Evolutionary conservation across 306 rosid species (phyloP).

Genomic region (Ceratonia siliqua): DNA sequence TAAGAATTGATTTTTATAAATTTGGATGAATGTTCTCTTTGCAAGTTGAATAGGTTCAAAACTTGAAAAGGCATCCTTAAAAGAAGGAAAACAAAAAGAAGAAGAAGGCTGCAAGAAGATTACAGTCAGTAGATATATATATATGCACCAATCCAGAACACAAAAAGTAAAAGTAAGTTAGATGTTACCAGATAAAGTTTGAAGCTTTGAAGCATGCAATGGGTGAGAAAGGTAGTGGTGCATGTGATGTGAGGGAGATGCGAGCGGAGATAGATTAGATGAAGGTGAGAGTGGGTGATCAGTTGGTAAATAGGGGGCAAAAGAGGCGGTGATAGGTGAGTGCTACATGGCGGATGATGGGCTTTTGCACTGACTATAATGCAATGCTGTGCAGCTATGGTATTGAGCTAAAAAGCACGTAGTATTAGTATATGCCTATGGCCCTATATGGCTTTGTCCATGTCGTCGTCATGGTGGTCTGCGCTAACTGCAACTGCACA

Average conservation of each 20-base stretch:
- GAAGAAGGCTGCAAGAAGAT: neutral
- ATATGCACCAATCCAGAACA: neutral
- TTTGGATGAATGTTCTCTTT: constrained; percentile 32
- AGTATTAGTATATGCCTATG: too few species aligned
- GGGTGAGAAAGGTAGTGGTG: constrained; percentile 16
- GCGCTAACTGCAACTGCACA: too few species aligned
- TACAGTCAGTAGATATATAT: neutral
- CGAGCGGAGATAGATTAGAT: constrained; percentile 16
- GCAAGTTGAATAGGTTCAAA: constrained; percentile 17
- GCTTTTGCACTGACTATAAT: constrained; percentile 33
- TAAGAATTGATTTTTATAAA: constrained; percentile 10
- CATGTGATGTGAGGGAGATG: constrained; percentile 25
- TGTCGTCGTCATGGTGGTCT: too few species aligned
- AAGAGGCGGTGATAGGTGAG: constrained; percentile 23
- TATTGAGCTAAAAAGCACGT: too few species aligned
- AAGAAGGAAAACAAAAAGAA: constrained; percentile 32
- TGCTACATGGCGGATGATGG: constrained; percentile 31
- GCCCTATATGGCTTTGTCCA: too few species aligned
- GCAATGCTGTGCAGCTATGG: too few species aligned
- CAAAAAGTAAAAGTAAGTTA: constrained; percentile 22
- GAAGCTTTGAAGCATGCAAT: constrained; percentile 17
- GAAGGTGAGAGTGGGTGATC: too few species aligned
- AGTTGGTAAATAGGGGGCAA: neutral
- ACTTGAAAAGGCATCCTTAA: constrained; percentile 39
- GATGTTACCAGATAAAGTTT: constrained; percentile 33